A percentile compares a stretch with the other conserved stretches of the same genome.
These are phyloP conservation scores for Flaveria trinervia DNA, from an alignment of 129 eudicot species.

Conservation along the genomic window DNA sequence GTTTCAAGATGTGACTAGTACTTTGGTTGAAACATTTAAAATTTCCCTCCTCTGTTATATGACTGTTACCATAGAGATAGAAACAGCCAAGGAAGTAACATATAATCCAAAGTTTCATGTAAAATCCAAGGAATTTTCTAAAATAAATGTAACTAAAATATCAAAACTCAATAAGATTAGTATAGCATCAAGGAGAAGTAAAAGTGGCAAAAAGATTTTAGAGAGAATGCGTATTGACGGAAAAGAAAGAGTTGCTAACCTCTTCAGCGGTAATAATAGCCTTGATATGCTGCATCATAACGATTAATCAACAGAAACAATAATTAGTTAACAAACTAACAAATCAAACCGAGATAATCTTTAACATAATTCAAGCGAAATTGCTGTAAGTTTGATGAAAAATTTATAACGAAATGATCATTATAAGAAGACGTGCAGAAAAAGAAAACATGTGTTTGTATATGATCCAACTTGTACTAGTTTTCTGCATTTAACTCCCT, in stretches of 20 bases:
- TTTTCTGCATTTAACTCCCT: background rate
- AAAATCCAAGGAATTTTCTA: background rate
- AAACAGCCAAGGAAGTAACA: background rate
- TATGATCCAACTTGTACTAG: background rate
- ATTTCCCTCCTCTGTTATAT: background rate
- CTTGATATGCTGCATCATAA: conserved; percentile 71
- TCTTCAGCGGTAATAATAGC: conserved; percentile 85
- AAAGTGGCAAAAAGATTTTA: background rate
- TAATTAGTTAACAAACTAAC: conserved; percentile 17
- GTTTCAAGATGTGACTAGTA: background rate
- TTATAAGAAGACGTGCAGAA: background rate
- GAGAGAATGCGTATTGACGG: background rate
- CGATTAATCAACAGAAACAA: conserved; percentile 12
- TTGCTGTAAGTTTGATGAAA: background rate
- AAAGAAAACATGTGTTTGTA: background rate
- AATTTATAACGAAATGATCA: background rate
- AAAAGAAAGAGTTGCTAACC: conserved; percentile 29
- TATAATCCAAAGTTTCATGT: conserved; percentile 2
- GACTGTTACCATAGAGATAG: background rate
- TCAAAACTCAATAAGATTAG: background rate
- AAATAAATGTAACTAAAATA: conserved; percentile 10
- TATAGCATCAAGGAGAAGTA: background rate
- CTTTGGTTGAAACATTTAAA: background rate
- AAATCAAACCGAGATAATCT: background rate
- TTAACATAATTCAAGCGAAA: background rate